phyloP scores from a whole-genome alignment of 2,329 filamentous ascomycete species.

The Lasiodiplodia citricola region DNA sequence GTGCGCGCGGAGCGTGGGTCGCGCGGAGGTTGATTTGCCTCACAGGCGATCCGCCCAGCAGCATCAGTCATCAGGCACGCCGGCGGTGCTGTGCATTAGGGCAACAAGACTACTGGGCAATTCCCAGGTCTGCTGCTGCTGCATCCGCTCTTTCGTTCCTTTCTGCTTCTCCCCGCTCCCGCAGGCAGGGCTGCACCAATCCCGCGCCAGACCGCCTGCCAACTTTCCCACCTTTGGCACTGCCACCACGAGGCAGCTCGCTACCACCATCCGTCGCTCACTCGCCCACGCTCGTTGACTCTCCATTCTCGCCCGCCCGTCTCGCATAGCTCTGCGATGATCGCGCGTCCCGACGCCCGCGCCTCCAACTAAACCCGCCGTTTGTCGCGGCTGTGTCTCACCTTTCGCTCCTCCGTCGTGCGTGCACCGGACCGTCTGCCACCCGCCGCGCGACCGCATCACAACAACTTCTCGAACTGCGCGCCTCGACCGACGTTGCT shows the following conservation, averaged over 20 bases:
- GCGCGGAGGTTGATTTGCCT: slow-evolving; percentile 20
- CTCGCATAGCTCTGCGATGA: slow-evolving; percentile 12
- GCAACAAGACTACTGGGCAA: slow-evolving; percentile 16
- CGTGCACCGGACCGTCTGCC: slow-evolving; percentile 2
- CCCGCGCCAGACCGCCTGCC: slow-evolving; percentile 13
- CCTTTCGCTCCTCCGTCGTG: slow-evolving; percentile 10
- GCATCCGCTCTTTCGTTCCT: slow-evolving; percentile 14
- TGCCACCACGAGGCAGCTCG: slow-evolving; percentile 16
- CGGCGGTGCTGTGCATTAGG: slow-evolving; percentile 18
- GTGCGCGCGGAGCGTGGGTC: slow-evolving; percentile 16
- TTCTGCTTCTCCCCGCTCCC: slow-evolving; percentile 18
- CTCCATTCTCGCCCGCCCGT: background rate
- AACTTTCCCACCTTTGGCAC: slow-evolving; percentile 25
- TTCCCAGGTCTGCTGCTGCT: slow-evolving; percentile 9
- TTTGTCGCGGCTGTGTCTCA: slow-evolving; percentile 22
- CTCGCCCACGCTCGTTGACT: slow-evolving; percentile 12
- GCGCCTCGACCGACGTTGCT: slow-evolving; percentile 9
- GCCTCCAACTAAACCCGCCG: slow-evolving; percentile 9
- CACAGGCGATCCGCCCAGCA: slow-evolving; percentile 16
- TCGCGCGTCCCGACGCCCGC: slow-evolving; percentile 11
- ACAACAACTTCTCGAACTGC: background rate
- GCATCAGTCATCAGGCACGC: slow-evolving; percentile 20
- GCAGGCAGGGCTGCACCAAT: slow-evolving; percentile 21
- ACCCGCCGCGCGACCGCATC: slow-evolving; percentile 4
- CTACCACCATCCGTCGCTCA: slow-evolving; percentile 5